phyloP scores from a whole-genome alignment of 2,329 filamentous ascomycete species.

The Xylaria sp. region DNA sequence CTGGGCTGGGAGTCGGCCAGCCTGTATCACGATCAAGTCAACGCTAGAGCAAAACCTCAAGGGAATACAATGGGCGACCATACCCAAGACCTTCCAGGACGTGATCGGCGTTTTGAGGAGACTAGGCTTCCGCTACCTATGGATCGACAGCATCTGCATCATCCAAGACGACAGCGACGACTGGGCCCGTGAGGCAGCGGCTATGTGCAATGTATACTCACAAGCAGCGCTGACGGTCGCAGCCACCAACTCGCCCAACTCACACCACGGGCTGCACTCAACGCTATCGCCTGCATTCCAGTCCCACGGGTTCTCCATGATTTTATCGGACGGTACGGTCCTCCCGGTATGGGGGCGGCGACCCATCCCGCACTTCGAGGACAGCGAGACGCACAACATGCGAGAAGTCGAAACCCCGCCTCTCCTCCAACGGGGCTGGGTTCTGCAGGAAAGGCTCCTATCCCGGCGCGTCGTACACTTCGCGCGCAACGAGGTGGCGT shows the following conservation, averaged over 20 bases:
- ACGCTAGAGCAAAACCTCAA: background rate
- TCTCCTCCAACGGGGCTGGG: background rate
- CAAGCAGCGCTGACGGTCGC: background rate
- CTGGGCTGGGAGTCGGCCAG: background rate
- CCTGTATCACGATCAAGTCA: background rate
- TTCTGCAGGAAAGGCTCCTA: background rate
- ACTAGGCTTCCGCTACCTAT: background rate
- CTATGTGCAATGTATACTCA: background rate
- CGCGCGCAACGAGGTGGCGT: background rate
- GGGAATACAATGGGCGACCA: background rate
- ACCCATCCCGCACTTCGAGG: constrained; percentile 2
- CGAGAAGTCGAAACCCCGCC: background rate
- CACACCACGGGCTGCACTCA: background rate
- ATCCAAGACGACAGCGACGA: constrained; percentile 1
- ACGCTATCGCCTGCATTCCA: background rate
- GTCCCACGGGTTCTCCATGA: background rate
- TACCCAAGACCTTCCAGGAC: background rate
- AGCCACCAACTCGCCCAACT: background rate
- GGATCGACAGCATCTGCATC: constrained; percentile 5
- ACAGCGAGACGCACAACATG: background rate
- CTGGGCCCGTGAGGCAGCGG: background rate
- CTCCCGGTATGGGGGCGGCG: background rate
- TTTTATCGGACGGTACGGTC: background rate
- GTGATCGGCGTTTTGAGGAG: background rate
- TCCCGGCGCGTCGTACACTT: background rate